A percentile compares a stretch with the other conserved stretches of the same genome.
These are phyloP conservation scores for Anethum foeniculum DNA, from an alignment of 140 eudicot genomes.

Conservation along the genomic window DNA sequence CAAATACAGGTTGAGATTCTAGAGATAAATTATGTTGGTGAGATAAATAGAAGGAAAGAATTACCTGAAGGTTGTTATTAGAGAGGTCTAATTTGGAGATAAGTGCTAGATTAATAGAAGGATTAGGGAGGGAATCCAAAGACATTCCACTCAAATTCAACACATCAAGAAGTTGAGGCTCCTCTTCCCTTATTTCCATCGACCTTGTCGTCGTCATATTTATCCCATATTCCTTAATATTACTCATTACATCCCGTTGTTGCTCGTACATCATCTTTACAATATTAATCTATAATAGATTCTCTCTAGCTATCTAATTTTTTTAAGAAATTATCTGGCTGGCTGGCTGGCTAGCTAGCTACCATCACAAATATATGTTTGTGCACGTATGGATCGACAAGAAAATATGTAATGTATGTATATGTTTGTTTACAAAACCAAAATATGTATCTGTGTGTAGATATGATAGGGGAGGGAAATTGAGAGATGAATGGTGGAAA, in stretches of 20 bases:
- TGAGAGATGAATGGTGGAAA: no score
- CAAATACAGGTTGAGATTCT: no score
- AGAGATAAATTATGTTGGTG: no score
- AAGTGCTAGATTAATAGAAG: constrained; percentile 38
- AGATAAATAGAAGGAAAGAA: no score
- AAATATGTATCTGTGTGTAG: no score
- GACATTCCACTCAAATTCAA: constrained; percentile 73
- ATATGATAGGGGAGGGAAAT: no score
- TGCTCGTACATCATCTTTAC: constrained; percentile 13
- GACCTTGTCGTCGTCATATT: neutral
- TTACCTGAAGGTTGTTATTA: constrained; percentile 76
- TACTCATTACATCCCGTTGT: neutral
- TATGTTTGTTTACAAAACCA: neutral
- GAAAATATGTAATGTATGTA: neutral
- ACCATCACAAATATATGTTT: neutral
- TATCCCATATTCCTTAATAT: neutral
- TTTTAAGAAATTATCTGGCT: no score
- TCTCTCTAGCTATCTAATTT: neutral
- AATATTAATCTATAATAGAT: no score
- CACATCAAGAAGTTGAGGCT: constrained; percentile 22
- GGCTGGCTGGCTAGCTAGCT: no score
- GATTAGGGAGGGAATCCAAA: constrained; percentile 51
- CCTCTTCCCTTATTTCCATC: constrained; percentile 12
- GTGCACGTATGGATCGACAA: neutral
- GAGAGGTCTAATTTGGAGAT: constrained; percentile 60